Conservation (phyloP, 2,329 filamentous ascomycete species). For the Xylaria sp. region DNA sequence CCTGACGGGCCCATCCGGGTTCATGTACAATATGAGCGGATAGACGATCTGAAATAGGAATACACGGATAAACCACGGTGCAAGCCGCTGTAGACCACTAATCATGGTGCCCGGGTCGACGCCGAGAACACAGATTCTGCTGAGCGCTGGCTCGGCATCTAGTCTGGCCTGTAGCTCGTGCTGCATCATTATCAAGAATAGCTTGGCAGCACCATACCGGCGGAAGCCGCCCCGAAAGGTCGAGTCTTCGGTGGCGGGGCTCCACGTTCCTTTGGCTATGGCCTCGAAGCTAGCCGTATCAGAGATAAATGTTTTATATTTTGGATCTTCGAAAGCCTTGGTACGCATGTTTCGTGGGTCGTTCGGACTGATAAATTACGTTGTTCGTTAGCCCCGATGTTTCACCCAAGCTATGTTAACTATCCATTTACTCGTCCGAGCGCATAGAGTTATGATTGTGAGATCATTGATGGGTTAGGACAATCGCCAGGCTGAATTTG, state of each 20-base stretch:
- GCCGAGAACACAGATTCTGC: slow-evolving; percentile 41
- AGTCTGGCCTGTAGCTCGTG: slow-evolving; percentile 46
- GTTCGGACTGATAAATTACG: slow-evolving; percentile 7
- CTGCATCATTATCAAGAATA: slow-evolving; percentile 48
- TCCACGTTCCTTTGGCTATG: slow-evolving; percentile 45
- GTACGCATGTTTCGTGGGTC: slow-evolving; percentile 24
- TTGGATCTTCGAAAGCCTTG: slow-evolving; percentile 30
- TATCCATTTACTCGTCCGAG: too few relatives aligned
- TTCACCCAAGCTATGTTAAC: too few relatives aligned
- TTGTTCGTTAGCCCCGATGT: not conserved
- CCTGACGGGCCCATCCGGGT: too few relatives aligned
- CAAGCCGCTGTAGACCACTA: slow-evolving; percentile 17
- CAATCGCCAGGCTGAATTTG: too few relatives aligned
- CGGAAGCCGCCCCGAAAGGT: slow-evolving; percentile 40
- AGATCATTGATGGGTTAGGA: too few relatives aligned
- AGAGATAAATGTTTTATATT: slow-evolving; percentile 38
- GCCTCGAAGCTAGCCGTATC: slow-evolving; percentile 35
- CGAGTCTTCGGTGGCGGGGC: slow-evolving; percentile 40
- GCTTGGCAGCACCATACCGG: slow-evolving; percentile 47
- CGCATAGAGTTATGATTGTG: too few relatives aligned
- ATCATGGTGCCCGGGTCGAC: slow-evolving; percentile 31
- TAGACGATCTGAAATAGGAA: slow-evolving; percentile 25
- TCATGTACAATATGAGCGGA: slow-evolving; percentile 1
- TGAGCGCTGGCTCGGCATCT: slow-evolving; percentile 33
- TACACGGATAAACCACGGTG: slow-evolving; percentile 28